Conservation (phyloP, 2,329 filamentous ascomycete genomes). For the Hypocreales sp. region DNA sequence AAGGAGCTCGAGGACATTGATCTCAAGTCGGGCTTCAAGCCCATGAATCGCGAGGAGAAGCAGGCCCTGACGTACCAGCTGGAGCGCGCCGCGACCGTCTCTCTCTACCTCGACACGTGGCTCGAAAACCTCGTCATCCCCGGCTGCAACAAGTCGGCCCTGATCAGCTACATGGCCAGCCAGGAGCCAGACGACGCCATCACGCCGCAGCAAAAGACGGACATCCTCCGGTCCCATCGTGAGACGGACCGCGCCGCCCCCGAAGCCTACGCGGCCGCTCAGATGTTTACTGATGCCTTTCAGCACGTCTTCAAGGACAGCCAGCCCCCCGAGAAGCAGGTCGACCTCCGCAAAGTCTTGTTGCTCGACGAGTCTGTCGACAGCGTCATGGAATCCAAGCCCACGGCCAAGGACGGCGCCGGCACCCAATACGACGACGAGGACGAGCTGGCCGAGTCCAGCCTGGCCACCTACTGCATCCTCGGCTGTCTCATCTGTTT, state of each 20-base stretch:
- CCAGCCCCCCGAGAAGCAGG: conserved; percentile 17
- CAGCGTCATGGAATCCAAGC: conserved; percentile 36
- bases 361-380: conserved; percentile 38
- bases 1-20: conserved; percentile 42
- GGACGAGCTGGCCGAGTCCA: conserved; percentile 26
- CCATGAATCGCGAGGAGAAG: conserved; percentile 35
- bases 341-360: conserved; percentile 36
- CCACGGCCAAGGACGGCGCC: conserved; percentile 29
- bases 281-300: conserved; percentile 41
- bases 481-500: conserved; percentile 44
- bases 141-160: conserved; percentile 32
- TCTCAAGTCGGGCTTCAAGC: conserved; percentile 39
- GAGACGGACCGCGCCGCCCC: conserved; percentile 23
- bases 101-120: conserved; percentile 39
- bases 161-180: conserved; percentile 37
- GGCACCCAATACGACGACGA: conserved; percentile 18
- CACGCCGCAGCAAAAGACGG: conserved; percentile 38
- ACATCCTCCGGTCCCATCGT: conserved; percentile 31
- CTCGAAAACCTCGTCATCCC: conserved; percentile 32
- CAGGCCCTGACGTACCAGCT: conserved; percentile 30
- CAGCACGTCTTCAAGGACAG: conserved; percentile 32
- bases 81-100: conserved; percentile 34
- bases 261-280: conserved; percentile 24
- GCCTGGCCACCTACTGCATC: conserved; percentile 37
- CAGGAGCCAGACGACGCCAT: conserved; percentile 30